Conservation (phyloP, 2,329 filamentous ascomycete species). For the Bimuria novae-zelandiae region DNA sequence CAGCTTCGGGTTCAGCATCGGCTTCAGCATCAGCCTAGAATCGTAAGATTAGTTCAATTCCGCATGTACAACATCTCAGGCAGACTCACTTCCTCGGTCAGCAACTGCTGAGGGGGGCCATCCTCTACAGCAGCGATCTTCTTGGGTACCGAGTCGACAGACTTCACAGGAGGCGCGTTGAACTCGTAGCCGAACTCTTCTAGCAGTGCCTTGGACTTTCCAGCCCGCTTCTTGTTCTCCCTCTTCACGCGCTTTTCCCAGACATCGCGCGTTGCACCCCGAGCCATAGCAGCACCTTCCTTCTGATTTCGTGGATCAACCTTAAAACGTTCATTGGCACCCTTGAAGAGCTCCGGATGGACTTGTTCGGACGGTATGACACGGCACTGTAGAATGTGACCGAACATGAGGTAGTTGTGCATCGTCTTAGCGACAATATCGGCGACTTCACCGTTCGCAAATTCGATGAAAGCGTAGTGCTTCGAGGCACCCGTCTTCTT, state of each 20-base stretch:
- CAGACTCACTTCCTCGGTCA: conserved; percentile 28
- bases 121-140: conserved; percentile 31
- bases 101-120: conserved; percentile 31
- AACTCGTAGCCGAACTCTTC: conserved; percentile 84
- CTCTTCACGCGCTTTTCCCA: conserved; percentile 77
- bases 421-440: conserved; percentile 93
- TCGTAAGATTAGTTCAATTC: neutral
- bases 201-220: conserved; percentile 75
- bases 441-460: conserved; percentile 75
- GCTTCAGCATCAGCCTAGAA: neutral
- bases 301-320: conserved; percentile 85
- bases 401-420: conserved; percentile 96
- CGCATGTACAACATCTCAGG: conserved; percentile 1
- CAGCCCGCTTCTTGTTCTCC: conserved; percentile 71
- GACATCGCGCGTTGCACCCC: conserved; percentile 71
- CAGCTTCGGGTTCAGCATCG: conserved; percentile 8
- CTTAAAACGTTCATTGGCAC: conserved; percentile 89
- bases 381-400: conserved; percentile 89
- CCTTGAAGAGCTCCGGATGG: conserved; percentile 83
- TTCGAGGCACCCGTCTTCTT: conserved; percentile 88
- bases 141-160: conserved; percentile 51
- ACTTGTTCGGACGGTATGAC: conserved; percentile 75
- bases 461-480: conserved; percentile 96
- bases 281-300: conserved; percentile 73
- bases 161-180: conserved; percentile 72